phyloP scores from a whole-genome alignment of 2,329 filamentous ascomycete genomes.

The Fusarium floridanum region DNA sequence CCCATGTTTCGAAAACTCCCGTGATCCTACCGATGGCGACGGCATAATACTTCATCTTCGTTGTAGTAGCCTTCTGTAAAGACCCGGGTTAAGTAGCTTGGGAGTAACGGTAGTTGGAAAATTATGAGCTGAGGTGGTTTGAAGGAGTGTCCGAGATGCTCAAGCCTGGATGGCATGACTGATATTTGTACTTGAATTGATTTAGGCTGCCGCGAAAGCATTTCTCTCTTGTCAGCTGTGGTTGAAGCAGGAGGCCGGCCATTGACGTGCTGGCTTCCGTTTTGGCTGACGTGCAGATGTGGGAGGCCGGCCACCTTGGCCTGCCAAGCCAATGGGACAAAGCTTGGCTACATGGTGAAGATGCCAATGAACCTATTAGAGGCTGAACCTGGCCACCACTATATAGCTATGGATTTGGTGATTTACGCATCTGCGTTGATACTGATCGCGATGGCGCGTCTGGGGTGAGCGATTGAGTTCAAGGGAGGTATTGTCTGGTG shows the following conservation, averaged over 20 bases:
- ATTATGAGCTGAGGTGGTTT: too few relatives aligned
- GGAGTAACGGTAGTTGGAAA: background rate
- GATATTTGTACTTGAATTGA: background rate
- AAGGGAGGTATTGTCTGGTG: background rate
- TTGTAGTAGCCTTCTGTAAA: background rate
- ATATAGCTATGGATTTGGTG: too few relatives aligned
- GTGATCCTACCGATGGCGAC: constrained; percentile 12
- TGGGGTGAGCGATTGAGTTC: background rate
- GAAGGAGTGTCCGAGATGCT: background rate
- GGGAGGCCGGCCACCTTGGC: background rate
- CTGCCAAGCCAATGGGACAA: background rate
- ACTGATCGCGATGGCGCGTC: background rate
- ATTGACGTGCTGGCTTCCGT: background rate
- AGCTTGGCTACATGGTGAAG: background rate
- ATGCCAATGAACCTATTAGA: background rate
- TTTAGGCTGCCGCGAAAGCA: background rate
- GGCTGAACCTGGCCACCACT: background rate
- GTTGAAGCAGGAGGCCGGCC: background rate
- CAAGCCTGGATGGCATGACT: background rate
- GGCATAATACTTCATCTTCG: constrained; percentile 3
- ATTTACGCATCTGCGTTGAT: background rate
- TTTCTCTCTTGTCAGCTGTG: background rate
- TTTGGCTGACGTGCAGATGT: background rate
- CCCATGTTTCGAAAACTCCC: constrained; percentile 7
- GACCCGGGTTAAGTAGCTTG: background rate